Conservation (phyloP, 2,329 filamentous ascomycete species). For the Aureobasidium sp. region DNA sequence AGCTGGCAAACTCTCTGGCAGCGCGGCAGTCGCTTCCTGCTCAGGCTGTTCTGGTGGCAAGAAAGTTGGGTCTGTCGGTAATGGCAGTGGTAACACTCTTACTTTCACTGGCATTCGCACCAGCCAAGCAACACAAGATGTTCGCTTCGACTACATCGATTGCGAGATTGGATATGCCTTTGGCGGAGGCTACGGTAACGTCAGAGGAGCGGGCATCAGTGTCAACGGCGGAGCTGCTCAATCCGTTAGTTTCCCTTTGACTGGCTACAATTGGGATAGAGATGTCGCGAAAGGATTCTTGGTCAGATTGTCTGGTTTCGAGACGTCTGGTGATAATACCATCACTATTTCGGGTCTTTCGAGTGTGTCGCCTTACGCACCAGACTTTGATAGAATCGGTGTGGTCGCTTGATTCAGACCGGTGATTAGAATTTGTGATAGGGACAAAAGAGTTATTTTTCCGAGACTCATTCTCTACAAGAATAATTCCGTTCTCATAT, state of each 20-base stretch:
- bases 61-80: constrained; percentile 29
- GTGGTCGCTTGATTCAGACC: constrained; percentile 3
- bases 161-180: constrained; percentile 34
- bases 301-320: constrained; percentile 24
- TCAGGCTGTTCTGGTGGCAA: constrained; percentile 27
- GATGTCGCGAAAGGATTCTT: constrained; percentile 22
- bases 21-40: constrained; percentile 26
- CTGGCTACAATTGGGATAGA: constrained; percentile 35
- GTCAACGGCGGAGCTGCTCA: constrained; percentile 32
- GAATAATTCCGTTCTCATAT: neutral
- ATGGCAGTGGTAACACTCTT: constrained; percentile 21
- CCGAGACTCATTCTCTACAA: too few relatives aligned
- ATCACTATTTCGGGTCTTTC: constrained; percentile 22
- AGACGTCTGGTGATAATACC: constrained; percentile 20
- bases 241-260: constrained; percentile 33
- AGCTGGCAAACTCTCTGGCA: constrained; percentile 27
- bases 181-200: constrained; percentile 27
- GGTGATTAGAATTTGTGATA: too few relatives aligned
- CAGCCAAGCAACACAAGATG: constrained; percentile 26
- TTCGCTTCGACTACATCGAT: constrained; percentile 35
- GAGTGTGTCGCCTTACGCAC: constrained; percentile 21
- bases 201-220: constrained; percentile 31
- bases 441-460: too few relatives aligned
- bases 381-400: constrained; percentile 26
- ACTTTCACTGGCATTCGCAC: constrained; percentile 26